Base-by-base conservation (phyloP, 495 filamentous ascomycete species). In the Cercophora newfieldiana region DNA sequence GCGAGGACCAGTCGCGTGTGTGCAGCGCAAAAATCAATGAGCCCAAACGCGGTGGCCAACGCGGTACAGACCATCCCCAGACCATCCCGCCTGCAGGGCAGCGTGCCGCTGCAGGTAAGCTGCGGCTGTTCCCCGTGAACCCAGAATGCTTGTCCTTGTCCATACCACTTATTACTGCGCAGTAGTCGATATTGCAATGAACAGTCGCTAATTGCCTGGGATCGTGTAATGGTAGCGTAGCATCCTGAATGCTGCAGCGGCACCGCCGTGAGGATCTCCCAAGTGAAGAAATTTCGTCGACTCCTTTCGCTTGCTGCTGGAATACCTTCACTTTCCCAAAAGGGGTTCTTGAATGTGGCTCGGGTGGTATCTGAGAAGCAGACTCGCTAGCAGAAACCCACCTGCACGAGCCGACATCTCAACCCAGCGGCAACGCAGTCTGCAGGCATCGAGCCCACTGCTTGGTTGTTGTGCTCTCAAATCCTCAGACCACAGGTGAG, bases 31-130 rank as follows among this genome's bases (percentile, higher is more conserved):
- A 55, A 25, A 10, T 3, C 22, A 2, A 2, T 22, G 51, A 55
- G 22, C 51, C 51, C 51, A 55, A 28, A 28, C 44, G 16, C 44
- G 21, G 21, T 14, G 16, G 16, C 44, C 44, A 49, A 1, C 8
- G 21, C 25, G 19, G 2, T 26, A n/a, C 50, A 54, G 21, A 8
- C 50, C n/a, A 54, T 47, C 21, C 33, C n/a, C n/a, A n/a, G 22
- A 30, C 58, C 58, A 60, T 60, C 61, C 61, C 61, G 61, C 25
- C 61, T 63, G 61, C 61, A 63, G 21, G 61, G 58, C 16, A 33
- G 49, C 50, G 49, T 33, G 49, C 51, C 28, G 21, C 50, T 63
- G 61, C 61, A 63, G 51, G 61, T 47, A 63, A 63, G 49, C 29
- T 63, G 61, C 61, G 50, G 61, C 26, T 63, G 50, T 49, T 48